phyloP scores from a whole-genome alignment of 2,329 filamentous ascomycete species.

The Microcyclosporella mali region DNA sequence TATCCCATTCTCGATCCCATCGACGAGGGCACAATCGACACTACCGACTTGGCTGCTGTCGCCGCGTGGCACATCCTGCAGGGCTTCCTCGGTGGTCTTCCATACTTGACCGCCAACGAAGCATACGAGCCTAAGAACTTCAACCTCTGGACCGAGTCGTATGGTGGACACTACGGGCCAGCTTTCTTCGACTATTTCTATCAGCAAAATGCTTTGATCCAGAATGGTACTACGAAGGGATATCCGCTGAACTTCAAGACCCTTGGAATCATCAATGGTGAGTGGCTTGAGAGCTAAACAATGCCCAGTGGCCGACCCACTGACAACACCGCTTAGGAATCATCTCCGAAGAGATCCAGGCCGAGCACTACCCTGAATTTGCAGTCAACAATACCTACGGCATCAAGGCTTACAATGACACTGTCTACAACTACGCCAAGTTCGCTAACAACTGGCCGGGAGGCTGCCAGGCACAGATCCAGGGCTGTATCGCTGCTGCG shows the following conservation, averaged over 20 bases:
- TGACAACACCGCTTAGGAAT: slow-evolving; percentile 31
- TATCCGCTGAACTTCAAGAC: slow-evolving; percentile 8
- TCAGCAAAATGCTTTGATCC: slow-evolving; percentile 47
- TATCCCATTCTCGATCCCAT: slow-evolving; percentile 47
- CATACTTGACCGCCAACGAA: slow-evolving; percentile 36
- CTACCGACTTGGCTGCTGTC: slow-evolving; percentile 51
- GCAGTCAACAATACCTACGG: slow-evolving; percentile 52
- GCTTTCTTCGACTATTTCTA: slow-evolving; percentile 52
- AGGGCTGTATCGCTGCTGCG: slow-evolving; percentile 46
- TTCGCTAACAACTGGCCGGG: slow-evolving; percentile 45
- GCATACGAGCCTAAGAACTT: slow-evolving; percentile 38
- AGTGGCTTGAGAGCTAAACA: no score
- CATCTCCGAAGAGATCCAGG: slow-evolving; percentile 48
- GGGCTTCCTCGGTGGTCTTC: slow-evolving; percentile 49
- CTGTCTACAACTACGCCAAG: slow-evolving; percentile 54
- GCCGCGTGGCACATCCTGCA: slow-evolving; percentile 52
- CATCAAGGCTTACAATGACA: slow-evolving; percentile 51
- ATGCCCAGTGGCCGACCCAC: no score
- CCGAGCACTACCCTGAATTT: slow-evolving; percentile 46
- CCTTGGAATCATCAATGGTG: slow-evolving; percentile 48
- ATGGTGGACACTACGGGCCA: slow-evolving; percentile 54
- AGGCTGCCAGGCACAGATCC: slow-evolving; percentile 47
- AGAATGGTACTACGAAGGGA: slow-evolving; percentile 5
- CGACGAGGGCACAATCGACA: slow-evolving; percentile 40
- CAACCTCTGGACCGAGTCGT: slow-evolving; percentile 13